Percentiles rank a stretch among this genome's conserved stretches.
Evolutionary conservation across 2,329 filamentous ascomycete species (phyloP).

Genomic region (Penicillium sp.): DNA sequence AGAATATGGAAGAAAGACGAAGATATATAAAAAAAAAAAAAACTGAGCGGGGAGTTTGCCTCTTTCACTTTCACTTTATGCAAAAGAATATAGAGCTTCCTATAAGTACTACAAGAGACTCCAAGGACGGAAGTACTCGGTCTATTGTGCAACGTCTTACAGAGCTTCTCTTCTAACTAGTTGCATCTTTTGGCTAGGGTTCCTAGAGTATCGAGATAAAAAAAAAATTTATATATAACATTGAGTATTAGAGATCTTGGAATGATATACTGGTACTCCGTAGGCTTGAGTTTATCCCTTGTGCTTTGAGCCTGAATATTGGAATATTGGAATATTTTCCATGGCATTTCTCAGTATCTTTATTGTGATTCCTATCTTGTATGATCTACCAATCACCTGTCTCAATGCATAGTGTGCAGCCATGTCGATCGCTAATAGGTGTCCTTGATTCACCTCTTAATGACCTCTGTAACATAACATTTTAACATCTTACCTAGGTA

Average conservation of each 20-base stretch:
- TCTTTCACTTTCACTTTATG: neutral
- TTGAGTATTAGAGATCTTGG: neutral
- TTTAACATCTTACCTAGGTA: neutral
- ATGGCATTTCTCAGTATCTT: neutral
- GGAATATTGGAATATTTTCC: neutral
- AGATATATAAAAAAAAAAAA: neutral
- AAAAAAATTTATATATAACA: too few species aligned
- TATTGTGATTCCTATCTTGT: neutral
- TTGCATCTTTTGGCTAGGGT: neutral
- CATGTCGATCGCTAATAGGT: slow-evolving; percentile 9
- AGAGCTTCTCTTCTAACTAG: neutral
- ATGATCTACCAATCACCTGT: slow-evolving; percentile 16
- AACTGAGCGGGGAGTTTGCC: neutral
- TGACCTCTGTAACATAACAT: neutral
- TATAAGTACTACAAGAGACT: neutral
- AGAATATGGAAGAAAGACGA: slow-evolving; percentile 13
- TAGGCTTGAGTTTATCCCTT: neutral
- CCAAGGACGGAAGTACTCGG: neutral
- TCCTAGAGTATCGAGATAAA: neutral
- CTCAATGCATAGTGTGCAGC: slow-evolving; percentile 9
- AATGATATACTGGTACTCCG: neutral
- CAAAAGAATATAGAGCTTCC: neutral
- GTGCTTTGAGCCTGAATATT: neutral
- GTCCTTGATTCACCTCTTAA: neutral
- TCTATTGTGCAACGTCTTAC: neutral